These are phyloP conservation scores for Chlorociboria aeruginascens DNA, from an alignment of 495 filamentous ascomycete genomes.

Conservation along the genomic window DNA sequence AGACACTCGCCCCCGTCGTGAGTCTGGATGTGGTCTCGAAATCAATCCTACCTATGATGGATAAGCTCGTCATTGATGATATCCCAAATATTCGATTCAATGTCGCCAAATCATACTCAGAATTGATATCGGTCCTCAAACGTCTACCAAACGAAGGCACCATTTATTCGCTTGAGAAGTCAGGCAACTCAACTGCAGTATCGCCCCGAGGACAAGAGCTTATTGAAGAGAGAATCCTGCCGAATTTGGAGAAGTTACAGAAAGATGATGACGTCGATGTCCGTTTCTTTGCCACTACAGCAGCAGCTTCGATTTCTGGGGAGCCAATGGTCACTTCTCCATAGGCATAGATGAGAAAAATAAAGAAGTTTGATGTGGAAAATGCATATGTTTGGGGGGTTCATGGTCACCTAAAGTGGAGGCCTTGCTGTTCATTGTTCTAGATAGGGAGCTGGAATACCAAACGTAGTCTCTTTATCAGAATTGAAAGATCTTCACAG, in stretches of 20 bases:
- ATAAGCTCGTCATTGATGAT: constrained; percentile 80
- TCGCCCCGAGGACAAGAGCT: constrained; percentile 68
- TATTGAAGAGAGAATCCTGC: constrained; percentile 77
- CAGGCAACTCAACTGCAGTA: constrained; percentile 43
- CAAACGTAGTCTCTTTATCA: constrained; percentile 14
- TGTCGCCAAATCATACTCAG: constrained; percentile 90
- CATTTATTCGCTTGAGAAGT: constrained; percentile 71
- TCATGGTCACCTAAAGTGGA: constrained; percentile 3
- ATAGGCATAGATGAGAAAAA: constrained; percentile 27
- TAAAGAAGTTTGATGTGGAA: constrained; percentile 13
- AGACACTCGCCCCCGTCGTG: constrained; percentile 92
- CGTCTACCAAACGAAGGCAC: constrained; percentile 83
- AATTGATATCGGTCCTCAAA: constrained; percentile 78
- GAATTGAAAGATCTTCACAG: too few relatives aligned
- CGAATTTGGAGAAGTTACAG: constrained; percentile 87
- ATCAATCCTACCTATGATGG: constrained; percentile 90
- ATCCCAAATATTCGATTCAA: constrained; percentile 99
- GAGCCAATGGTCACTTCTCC: constrained; percentile 50
- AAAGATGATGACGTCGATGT: constrained; percentile 97
- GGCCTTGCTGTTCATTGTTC: constrained; percentile 12
- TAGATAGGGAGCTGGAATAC: constrained; percentile 19
- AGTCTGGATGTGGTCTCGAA: constrained; percentile 83
- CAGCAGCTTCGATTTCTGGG: constrained; percentile 29
- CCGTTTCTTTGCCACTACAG: constrained; percentile 73
- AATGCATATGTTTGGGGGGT: constrained; percentile 12